Percentiles rank a stretch among this genome's conserved stretches.
phyloP scores from a whole-genome alignment of 1,284 basidiomycete genomes.

The Moniliella sp. region DNA sequence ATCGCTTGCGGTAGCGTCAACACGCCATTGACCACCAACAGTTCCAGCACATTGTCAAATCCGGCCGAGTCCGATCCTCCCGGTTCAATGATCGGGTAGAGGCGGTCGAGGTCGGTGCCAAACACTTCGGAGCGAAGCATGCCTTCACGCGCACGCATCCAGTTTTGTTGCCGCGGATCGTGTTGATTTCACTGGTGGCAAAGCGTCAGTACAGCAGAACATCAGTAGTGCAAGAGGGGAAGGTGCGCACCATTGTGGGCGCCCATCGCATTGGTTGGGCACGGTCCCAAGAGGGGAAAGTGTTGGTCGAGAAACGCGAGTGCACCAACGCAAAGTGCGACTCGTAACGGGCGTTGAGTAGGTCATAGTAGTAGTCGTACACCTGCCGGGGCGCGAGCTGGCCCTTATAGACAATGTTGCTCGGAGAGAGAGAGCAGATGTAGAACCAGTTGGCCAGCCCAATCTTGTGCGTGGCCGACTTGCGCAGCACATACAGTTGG shows the following conservation, averaged over 20 bases:
- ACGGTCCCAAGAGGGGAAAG: conserved; percentile 94
- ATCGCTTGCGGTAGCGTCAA: conserved; percentile 31
- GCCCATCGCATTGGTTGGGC: conserved; percentile 95
- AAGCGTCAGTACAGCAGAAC: conserved; percentile 3
- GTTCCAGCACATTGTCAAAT: conserved; percentile 31
- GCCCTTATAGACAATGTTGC: conserved; percentile 97
- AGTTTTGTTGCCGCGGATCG: conserved; percentile 33
- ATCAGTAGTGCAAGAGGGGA: too few relatives aligned
- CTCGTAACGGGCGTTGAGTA: conserved; percentile 81
- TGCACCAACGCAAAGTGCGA: conserved; percentile 94
- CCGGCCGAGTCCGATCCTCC: conserved; percentile 32
- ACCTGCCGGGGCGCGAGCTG: conserved; percentile 46
- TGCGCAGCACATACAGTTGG: conserved; percentile 87
- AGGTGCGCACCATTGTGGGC: conserved; percentile 71
- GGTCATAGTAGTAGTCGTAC: conserved; percentile 90
- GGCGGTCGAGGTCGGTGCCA: conserved; percentile 26
- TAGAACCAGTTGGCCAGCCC: conserved; percentile 86
- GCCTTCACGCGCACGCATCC: conserved; percentile 31
- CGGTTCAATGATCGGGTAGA: conserved; percentile 30
- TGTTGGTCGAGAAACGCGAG: conserved; percentile 95
- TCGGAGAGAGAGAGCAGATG: conserved; percentile 81
- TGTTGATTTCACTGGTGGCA: conserved; percentile 23
- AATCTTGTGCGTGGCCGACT: conserved; percentile 87
- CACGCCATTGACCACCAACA: conserved; percentile 31
- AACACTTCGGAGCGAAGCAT: conserved; percentile 25